Evolutionary conservation across 2,329 filamentous ascomycete species (phyloP).

Genomic region (Aspergillus carbonarius): DNA sequence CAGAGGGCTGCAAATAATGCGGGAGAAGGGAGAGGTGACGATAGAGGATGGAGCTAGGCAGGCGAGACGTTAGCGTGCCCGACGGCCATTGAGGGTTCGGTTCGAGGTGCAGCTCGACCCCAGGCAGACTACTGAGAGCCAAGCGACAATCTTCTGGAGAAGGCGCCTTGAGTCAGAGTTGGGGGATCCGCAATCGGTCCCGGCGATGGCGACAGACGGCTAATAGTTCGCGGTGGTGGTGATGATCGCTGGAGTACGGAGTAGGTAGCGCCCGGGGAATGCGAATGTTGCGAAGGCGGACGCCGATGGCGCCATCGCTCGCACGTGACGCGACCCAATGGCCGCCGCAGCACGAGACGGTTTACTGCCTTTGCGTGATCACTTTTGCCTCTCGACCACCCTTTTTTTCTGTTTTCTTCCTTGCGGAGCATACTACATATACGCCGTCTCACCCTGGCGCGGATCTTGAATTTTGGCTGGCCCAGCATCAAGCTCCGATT

Average conservation of each 20-base stretch:
- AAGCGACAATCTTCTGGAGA: not conserved
- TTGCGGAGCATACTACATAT: conserved; percentile 4
- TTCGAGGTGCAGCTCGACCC: not conserved
- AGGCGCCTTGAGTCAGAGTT: not conserved
- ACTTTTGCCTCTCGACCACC: not conserved
- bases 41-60: not conserved
- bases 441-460: not conserved
- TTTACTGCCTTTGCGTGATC: conserved; percentile 21
- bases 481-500: conserved; percentile 3
- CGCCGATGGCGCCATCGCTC: conserved; percentile 21
- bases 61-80: not conserved
- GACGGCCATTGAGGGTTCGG: not conserved
- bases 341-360: conserved; percentile 13
- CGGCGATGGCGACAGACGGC: conserved; percentile 17
- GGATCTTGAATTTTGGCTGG: conserved; percentile 6
- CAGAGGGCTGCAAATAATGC: not conserved
- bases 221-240: not conserved
- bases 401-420: not conserved
- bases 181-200: conserved; percentile 18
- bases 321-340: conserved; percentile 19
- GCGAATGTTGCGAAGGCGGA: conserved; percentile 12
- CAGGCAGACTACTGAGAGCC: not conserved
- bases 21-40: not conserved
- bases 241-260: not conserved
- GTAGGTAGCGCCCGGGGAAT: not conserved